Evolutionary conservation across 805 yeast genomes (phyloP).

Genomic region (Priceomyces haplophilus): DNA sequence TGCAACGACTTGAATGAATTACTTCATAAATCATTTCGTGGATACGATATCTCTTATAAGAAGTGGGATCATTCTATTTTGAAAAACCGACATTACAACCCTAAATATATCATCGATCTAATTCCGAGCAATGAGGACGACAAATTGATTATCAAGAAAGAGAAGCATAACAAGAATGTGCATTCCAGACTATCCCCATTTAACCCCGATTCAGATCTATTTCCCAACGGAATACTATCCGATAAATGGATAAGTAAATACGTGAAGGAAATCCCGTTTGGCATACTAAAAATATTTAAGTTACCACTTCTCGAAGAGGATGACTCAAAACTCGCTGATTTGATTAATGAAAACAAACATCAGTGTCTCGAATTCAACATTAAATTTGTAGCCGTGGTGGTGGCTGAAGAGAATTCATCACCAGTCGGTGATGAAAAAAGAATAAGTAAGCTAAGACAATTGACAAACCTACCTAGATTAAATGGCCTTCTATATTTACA

Average conservation of each 20-base stretch:
- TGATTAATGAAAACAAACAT: slow-evolving; percentile 15
- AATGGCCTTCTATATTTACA: slow-evolving; percentile 29
- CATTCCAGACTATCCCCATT: slow-evolving; percentile 40
- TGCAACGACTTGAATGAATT: slow-evolving; percentile 4
- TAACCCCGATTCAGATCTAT: slow-evolving; percentile 25
- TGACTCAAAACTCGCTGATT: slow-evolving; percentile 13
- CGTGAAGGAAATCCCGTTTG: slow-evolving; percentile 29
- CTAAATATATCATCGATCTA: slow-evolving; percentile 27
- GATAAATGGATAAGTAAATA: slow-evolving; percentile 37
- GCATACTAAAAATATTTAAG: slow-evolving; percentile 19
- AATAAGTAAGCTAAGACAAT: slow-evolving; percentile 22
- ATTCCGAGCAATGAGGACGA: slow-evolving; percentile 6
- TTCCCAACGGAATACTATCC: slow-evolving; percentile 30
- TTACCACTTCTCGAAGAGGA: slow-evolving; percentile 15
- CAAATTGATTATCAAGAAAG: not conserved
- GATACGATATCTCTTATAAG: slow-evolving; percentile 17
- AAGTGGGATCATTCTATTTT: slow-evolving; percentile 40
- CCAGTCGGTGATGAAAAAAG: slow-evolving; percentile 18
- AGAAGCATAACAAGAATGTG: slow-evolving; percentile 6
- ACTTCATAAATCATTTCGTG: slow-evolving; percentile 11
- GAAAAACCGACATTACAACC: slow-evolving; percentile 32
- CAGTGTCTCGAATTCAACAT: slow-evolving; percentile 10
- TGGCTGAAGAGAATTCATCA: slow-evolving; percentile 13
- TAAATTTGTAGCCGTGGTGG: slow-evolving; percentile 23
- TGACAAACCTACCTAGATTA: slow-evolving; percentile 28